Conservation (phyloP, 176 grass and related monocot species). For the Otatea glauca region DNA sequence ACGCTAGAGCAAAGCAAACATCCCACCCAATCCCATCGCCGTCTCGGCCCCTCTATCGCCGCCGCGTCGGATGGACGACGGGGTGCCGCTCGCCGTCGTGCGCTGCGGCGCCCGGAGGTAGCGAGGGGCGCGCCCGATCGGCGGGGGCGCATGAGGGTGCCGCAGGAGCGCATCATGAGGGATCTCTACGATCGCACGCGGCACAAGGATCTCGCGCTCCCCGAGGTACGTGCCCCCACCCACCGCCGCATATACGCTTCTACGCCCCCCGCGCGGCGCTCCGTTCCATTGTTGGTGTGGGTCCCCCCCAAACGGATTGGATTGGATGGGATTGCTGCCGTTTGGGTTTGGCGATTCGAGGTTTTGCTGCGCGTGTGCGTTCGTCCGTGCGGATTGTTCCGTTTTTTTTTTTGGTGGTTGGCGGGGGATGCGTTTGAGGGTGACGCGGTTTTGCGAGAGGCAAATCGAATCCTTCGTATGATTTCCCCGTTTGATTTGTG, state of each 20-base stretch:
- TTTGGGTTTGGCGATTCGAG: not conserved
- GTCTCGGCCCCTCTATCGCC: not conserved
- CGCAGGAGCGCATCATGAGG: constrained; percentile 50
- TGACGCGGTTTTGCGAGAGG: constrained; percentile 2
- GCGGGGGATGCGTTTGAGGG: not conserved
- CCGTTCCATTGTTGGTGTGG: constrained; percentile 3
- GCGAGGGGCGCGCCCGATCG: constrained; percentile 45
- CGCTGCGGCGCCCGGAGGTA: constrained; percentile 32
- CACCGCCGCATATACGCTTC: not conserved
- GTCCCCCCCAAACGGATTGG: not conserved
- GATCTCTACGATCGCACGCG: constrained; percentile 65
- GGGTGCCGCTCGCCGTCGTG: constrained; percentile 1
- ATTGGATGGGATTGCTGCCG: constrained; percentile 1
- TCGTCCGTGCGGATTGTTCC: constrained; percentile 6
- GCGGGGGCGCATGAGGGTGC: constrained; percentile 46
- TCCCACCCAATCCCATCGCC: not conserved
- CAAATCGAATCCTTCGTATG: constrained; percentile 26
- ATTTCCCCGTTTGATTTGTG: constrained; percentile 6
- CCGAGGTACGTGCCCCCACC: constrained; percentile 45
- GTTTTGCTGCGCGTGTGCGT: not conserved
- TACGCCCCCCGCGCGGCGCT: not conserved
- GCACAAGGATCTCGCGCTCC: constrained; percentile 26
- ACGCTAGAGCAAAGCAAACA: constrained; percentile 38
- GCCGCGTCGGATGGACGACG: constrained; percentile 29
- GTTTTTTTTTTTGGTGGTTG: not conserved